Conservation (phyloP, 2,329 filamentous ascomycete species). For the Colletotrichum aenigma region DNA sequence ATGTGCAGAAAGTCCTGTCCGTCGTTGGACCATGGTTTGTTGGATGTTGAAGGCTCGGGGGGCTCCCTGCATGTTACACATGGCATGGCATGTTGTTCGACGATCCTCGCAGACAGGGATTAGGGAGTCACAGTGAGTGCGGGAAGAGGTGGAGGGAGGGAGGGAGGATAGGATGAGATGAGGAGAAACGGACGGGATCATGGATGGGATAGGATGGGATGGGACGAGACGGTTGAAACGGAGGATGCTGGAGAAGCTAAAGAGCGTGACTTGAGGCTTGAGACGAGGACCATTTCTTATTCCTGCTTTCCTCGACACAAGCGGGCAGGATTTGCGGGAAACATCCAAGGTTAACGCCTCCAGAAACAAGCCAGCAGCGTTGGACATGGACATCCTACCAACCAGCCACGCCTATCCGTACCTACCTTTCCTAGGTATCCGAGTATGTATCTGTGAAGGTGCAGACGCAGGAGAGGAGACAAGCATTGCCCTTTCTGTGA, state of each 20-base stretch:
- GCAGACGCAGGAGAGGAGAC: no score
- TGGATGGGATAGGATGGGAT: neutral
- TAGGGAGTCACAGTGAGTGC: neutral
- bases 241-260: neutral
- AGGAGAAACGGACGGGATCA: neutral
- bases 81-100: neutral
- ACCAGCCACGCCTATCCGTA: no score
- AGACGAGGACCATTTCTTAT: neutral
- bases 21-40: neutral
- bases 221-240: neutral
- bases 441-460: no score
- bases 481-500: neutral
- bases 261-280: neutral
- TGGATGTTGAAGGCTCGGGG: neutral
- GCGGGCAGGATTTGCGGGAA: neutral
- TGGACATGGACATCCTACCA: neutral
- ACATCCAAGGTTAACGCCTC: neutral
- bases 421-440: no score
- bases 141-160: neutral
- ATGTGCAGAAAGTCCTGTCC: neutral
- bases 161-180: neutral
- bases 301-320: neutral
- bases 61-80: neutral
- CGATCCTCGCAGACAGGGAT: neutral
- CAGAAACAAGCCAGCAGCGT: neutral